Base-by-base conservation (phyloP, 148 eudicot species). In the Silene conica region DNA sequence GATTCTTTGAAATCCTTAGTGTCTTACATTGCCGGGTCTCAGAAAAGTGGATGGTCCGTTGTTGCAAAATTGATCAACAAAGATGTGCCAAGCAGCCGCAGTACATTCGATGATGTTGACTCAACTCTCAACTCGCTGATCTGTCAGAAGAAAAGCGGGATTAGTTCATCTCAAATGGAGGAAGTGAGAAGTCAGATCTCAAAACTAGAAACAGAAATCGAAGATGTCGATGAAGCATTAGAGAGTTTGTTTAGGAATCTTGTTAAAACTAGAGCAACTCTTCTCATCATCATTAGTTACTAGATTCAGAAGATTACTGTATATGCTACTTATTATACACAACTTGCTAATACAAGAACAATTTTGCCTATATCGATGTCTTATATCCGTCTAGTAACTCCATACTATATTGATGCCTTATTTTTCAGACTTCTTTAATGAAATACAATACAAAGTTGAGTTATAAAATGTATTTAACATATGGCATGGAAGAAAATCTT, bases 251-350 rank as follows among this genome's bases (percentile, higher is more conserved):
- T 78, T 8, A 66, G 70, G 12, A 19, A 66, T 66, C 70, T 66
- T 41, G 70, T 66, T 66, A 66, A 66, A 66, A 66, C 70, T 66
- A 66, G 70, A 66, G 70, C 70, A 41, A 66, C 54, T 41, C 70
- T 66, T 66, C 70, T 66, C n/a, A 88, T 86, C 74, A 80, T 81
- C 77, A 80, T 81, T 63, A 86, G 82, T 71, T 77, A 83, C 75
- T 85, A 84, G 73, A 64, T 43, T 10, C 67, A 59, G 9, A 43
- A 34, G 11, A 19, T 48, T 63, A 63, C 67, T 57, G 67, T 63
- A 28, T 63, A 63, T 22, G 41, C 10, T 63, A 63, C n/a, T 13
- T 3, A 8, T n/a, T 6, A 59, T 19, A 59, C 25, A 59, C 21
- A 59, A 19, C 25, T 21, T 16, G 22, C 8, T 22, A 22, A 11